A percentile compares a stretch with the other conserved stretches of the same genome.
Evolutionary conservation across 2,329 filamentous ascomycete genomes (phyloP).

Genomic region (Hymenoscyphus scutula): DNA sequence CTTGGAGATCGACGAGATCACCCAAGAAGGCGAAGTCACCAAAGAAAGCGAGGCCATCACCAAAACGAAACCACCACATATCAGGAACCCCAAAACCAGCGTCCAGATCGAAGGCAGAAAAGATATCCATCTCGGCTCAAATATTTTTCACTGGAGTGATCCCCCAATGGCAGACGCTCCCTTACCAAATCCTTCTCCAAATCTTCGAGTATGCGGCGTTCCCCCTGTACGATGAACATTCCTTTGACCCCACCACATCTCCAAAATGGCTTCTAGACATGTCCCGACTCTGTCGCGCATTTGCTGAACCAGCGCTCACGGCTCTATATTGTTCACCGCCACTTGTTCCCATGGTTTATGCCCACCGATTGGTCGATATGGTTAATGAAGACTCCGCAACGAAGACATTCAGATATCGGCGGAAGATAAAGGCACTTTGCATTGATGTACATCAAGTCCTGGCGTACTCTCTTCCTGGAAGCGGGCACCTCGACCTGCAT

Average conservation of each 20-base stretch:
- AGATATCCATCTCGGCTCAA: not conserved
- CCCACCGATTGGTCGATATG: conserved; percentile 50
- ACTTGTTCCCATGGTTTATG: conserved; percentile 52
- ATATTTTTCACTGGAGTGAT: conserved; percentile 38
- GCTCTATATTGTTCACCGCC: conserved; percentile 70
- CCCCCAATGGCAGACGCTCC: conserved; percentile 59
- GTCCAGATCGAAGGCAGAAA: not conserved
- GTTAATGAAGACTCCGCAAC: conserved; percentile 40
- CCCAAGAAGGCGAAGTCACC: not conserved
- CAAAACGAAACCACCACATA: not conserved
- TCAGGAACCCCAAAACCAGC: not conserved
- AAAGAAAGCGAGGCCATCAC: too few species aligned
- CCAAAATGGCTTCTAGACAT: conserved; percentile 63
- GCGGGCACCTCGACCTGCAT: conserved; percentile 54
- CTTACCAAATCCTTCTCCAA: conserved; percentile 66
- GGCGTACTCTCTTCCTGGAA: conserved; percentile 50
- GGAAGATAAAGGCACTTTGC: conserved; percentile 33
- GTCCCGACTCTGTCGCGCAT: conserved; percentile 60
- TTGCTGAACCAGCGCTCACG: conserved; percentile 70
- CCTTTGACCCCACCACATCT: conserved; percentile 42
- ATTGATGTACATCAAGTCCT: conserved; percentile 45
- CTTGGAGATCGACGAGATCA: conserved; percentile 11
- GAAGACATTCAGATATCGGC: conserved; percentile 33
- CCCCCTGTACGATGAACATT: conserved; percentile 51
- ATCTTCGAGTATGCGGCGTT: conserved; percentile 68